Evolutionary conservation across 2,329 filamentous ascomycete species (phyloP).

Genomic region (Periconia sp.): DNA sequence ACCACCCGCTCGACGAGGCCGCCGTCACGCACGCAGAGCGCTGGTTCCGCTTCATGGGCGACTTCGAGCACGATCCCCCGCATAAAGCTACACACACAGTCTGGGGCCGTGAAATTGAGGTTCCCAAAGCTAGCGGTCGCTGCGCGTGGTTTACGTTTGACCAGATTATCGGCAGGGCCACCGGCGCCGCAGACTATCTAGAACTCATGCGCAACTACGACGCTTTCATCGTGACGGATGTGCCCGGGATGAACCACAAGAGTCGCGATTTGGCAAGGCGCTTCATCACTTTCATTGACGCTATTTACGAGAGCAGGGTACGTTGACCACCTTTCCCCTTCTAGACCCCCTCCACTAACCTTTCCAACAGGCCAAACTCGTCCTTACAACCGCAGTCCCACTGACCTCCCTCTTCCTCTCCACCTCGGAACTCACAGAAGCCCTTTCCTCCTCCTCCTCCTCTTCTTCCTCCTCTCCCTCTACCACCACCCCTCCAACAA

Average conservation of each 20-base stretch:
- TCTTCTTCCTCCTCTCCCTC: conserved; percentile 44
- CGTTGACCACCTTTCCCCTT: conserved; percentile 12
- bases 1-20: conserved; percentile 78
- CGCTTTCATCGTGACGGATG: conserved; percentile 86
- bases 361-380: conserved; percentile 73
- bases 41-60: conserved; percentile 94
- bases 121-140: conserved; percentile 83
- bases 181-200: conserved; percentile 91
- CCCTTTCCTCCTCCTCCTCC: conserved; percentile 45
- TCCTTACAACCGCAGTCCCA: conserved; percentile 85
- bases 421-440: conserved; percentile 50
- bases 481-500: conserved; percentile 12
- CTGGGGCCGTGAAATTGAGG: conserved; percentile 88
- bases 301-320: conserved; percentile 78
- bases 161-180: conserved; percentile 85
- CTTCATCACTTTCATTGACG: conserved; percentile 98
- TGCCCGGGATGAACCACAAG: conserved; percentile 87
- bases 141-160: conserved; percentile 92
- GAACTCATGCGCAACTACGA: conserved; percentile 89
- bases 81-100: conserved; percentile 79
- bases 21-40: conserved; percentile 82
- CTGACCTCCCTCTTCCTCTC: conserved; percentile 85
- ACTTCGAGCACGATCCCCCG: conserved; percentile 73
- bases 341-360: background rate
- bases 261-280: conserved; percentile 85